Evolutionary conservation across 148 eudicot genomes (phyloP).

Genomic region (Simmondsia chinensis): DNA sequence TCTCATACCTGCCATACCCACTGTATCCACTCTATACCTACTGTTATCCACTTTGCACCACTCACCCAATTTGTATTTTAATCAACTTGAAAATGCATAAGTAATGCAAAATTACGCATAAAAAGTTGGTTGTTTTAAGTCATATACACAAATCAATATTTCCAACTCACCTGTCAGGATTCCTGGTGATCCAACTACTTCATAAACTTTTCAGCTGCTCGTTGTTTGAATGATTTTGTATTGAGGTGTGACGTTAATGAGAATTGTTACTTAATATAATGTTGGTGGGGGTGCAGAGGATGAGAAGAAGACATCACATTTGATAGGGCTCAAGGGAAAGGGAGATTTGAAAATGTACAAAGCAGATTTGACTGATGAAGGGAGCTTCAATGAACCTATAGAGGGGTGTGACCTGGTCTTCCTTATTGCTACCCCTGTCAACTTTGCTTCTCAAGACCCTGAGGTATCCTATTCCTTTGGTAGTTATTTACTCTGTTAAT

Average conservation of each 20-base stretch:
- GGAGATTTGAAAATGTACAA: slow-evolving; percentile 39
- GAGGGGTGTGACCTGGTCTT: slow-evolving; percentile 47
- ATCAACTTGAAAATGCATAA: too few species aligned
- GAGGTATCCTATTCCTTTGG: slow-evolving; percentile 22
- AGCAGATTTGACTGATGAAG: slow-evolving; percentile 51
- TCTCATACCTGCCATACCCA: too few species aligned
- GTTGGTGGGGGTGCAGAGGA: slow-evolving; percentile 21
- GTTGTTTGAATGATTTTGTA: neutral
- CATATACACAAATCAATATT: too few species aligned
- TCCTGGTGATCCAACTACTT: too few species aligned
- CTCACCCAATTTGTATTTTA: too few species aligned
- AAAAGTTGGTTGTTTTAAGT: too few species aligned
- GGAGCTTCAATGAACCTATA: slow-evolving; percentile 49
- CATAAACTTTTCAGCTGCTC: too few species aligned
- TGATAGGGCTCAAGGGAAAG: slow-evolving; percentile 20
- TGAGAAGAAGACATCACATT: slow-evolving; percentile 43
- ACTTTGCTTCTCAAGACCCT: slow-evolving; percentile 63
- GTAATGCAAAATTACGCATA: too few species aligned
- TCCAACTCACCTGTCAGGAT: too few species aligned
- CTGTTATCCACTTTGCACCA: too few species aligned
- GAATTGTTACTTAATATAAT: neutral
- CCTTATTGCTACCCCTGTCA: slow-evolving; percentile 61
- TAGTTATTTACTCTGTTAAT: neutral
- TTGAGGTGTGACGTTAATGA: neutral
- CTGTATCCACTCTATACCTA: too few species aligned